These are phyloP conservation scores for Aaosphaeria arxii DNA, from an alignment of 2,329 filamentous ascomycete genomes.

Conservation along the genomic window DNA sequence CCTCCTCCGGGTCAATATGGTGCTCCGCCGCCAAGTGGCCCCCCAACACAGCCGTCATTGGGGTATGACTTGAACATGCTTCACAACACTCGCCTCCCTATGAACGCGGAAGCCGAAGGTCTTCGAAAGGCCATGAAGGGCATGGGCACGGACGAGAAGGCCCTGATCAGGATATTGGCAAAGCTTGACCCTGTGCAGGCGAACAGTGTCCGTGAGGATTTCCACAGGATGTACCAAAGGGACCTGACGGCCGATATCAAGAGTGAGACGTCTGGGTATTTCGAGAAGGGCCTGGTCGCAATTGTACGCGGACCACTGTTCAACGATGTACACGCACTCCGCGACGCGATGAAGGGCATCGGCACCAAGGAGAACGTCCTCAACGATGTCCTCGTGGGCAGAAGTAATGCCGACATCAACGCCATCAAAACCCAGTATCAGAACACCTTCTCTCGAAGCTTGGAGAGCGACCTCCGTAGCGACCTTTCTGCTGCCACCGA, in stretches of 20 bases:
- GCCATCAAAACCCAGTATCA: conserved; percentile 82
- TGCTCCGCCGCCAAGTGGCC: conserved; percentile 8
- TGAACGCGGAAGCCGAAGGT: conserved; percentile 64
- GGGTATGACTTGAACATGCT: conserved; percentile 71
- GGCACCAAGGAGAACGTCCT: conserved; percentile 86
- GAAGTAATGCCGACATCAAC: conserved; percentile 82
- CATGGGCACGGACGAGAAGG: conserved; percentile 82
- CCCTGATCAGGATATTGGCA: conserved; percentile 67
- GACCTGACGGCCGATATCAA: conserved; percentile 73
- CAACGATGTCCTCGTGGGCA: conserved; percentile 79
- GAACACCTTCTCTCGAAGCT: conserved; percentile 60
- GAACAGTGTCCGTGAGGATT: conserved; percentile 59
- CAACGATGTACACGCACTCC: conserved; percentile 69
- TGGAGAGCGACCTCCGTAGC: conserved; percentile 70
- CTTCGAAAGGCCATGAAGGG: conserved; percentile 87
- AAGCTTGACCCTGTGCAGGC: conserved; percentile 77
- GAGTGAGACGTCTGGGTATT: conserved; percentile 70
- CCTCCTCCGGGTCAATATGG: conserved; percentile 9
- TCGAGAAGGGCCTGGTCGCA: conserved; percentile 71
- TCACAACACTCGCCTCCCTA: conserved; percentile 53
- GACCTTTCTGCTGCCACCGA: conserved; percentile 87
- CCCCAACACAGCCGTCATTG: conserved; percentile 50
- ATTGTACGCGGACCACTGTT: conserved; percentile 75
- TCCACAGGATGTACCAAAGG: conserved; percentile 59
- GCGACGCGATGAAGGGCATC: conserved; percentile 69